These are phyloP conservation scores for Suillus luteus DNA, from an alignment of 768 basidiomycete species.

Conservation along the genomic window DNA sequence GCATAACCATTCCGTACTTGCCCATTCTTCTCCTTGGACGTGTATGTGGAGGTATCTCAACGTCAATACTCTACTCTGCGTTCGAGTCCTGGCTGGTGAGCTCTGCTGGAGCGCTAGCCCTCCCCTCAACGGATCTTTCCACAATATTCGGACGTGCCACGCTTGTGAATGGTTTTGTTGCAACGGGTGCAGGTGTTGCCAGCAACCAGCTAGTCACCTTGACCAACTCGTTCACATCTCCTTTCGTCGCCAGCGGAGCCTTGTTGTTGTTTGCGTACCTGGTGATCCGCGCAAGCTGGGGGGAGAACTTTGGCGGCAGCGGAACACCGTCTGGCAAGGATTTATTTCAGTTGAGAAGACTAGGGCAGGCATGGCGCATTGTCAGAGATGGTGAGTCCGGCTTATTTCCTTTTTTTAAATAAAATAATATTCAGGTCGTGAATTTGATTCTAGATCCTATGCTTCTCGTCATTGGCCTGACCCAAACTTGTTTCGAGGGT, in stretches of 20 bases:
- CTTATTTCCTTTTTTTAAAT: neutral
- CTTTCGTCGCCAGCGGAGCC: conserved; percentile 65
- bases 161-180: conserved; percentile 72
- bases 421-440: neutral
- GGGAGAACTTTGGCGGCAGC: conserved; percentile 67
- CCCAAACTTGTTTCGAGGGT: conserved; percentile 82
- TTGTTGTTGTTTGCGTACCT: conserved; percentile 56
- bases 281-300: conserved; percentile 60
- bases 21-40: conserved; percentile 66
- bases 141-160: conserved; percentile 74
- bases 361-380: conserved; percentile 58
- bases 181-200: conserved; percentile 63
- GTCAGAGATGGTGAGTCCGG: conserved; percentile 48
- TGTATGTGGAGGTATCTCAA: conserved; percentile 68
- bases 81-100: conserved; percentile 82
- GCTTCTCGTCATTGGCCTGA: conserved; percentile 65
- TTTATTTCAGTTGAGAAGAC: conserved; percentile 52
- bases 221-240: conserved; percentile 56
- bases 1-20: conserved; percentile 56
- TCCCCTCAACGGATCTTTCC: conserved; percentile 61
- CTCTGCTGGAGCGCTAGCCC: conserved; percentile 49
- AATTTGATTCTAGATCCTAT: conserved; percentile 47
- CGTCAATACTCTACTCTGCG: conserved; percentile 73
- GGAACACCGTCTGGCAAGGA: conserved; percentile 37
- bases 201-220: conserved; percentile 63